Percentiles rank a stretch among this genome's conserved stretches.
phyloP scores from a whole-genome alignment of 176 grass and related monocot species.

The Carex pumila region DNA sequence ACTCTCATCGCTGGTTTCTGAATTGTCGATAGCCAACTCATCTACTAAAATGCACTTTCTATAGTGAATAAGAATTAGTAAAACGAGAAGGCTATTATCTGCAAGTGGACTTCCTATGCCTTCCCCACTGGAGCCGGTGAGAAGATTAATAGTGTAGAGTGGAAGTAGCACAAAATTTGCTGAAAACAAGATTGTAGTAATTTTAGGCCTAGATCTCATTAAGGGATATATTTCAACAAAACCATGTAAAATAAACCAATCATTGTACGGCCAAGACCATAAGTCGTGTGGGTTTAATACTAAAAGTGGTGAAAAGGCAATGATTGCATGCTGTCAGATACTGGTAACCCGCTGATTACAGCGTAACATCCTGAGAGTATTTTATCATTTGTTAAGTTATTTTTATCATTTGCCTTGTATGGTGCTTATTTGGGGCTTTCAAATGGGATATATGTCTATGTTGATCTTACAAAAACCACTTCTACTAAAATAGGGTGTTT shows the following conservation, averaged over 20 bases:
- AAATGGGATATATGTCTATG: background rate
- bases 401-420: background rate
- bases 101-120: slow-evolving; percentile 60
- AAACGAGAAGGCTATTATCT: slow-evolving; percentile 78
- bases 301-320: background rate
- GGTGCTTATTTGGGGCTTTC: slow-evolving; percentile 2
- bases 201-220: slow-evolving; percentile 1
- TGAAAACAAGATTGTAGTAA: slow-evolving; percentile 38
- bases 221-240: slow-evolving; percentile 3
- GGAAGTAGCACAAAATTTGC: slow-evolving; percentile 90
- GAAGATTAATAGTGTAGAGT: slow-evolving; percentile 90
- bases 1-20: slow-evolving; percentile 37
- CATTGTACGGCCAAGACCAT: background rate
- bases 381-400: background rate
- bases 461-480: background rate
- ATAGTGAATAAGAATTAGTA: slow-evolving; percentile 87
- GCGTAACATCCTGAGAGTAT: background rate
- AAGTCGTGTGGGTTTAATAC: background rate
- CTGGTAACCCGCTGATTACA: background rate
- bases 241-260: background rate
- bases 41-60: slow-evolving; percentile 59
- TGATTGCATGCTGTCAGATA: background rate
- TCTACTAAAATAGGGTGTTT: background rate
- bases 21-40: slow-evolving; percentile 37
- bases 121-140: slow-evolving; percentile 63